Base-by-base conservation (phyloP, 139 green algal species). In the Chloropicon primus region DNA sequence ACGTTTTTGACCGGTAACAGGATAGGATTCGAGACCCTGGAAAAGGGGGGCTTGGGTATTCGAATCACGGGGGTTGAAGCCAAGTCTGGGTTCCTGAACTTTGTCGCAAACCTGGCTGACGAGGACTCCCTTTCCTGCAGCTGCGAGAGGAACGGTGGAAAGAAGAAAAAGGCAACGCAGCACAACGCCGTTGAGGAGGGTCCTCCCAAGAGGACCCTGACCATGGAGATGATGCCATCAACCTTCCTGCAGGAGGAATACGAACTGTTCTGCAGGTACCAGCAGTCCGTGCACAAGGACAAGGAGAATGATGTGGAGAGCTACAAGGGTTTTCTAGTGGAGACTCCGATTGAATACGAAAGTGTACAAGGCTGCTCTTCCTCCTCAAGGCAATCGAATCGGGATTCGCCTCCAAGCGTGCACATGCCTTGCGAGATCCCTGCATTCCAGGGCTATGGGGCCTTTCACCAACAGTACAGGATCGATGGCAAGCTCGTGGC, bases 391-490 rank as follows among this genome's bases (percentile, higher is more conserved):
- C 22, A n/a, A 53, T 74, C 41, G 25, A 1, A 72, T 23, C 28
- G 53, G 24, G 3, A 62, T n/a, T 1, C 29, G n/a, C 10, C 22
- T 53, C 24, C 25, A 17, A 24, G 22, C 41, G n/a, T n/a, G 53
- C 2, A 75, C 71, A 5, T 74, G 17, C 24, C 71, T 3, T 27
- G 71, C 71, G 23, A 26, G 23, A 21, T 27, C 5, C 71, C 71
- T 21, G 23, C 5, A 21, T 28, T 77, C 2, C 85, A 79, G 73
- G 88, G 88, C 25, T 96, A 92, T 75, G 94, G 94, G 28, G 88
- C 88, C 71, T 97, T 96, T 83, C 94, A 98, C 84, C 90, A 96
- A 85, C 93, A 97, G 84, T 98, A 98, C 82, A 90, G 94, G 81
- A 80, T 98, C 2, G 90, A 96, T 54, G 92, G 79, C 2, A 78